Percentiles rank a stretch among this genome's conserved stretches.
These are phyloP conservation scores for Eimeria sp. DNA, from an alignment of 169 alveolate genomes.

Conservation along the genomic window DNA sequence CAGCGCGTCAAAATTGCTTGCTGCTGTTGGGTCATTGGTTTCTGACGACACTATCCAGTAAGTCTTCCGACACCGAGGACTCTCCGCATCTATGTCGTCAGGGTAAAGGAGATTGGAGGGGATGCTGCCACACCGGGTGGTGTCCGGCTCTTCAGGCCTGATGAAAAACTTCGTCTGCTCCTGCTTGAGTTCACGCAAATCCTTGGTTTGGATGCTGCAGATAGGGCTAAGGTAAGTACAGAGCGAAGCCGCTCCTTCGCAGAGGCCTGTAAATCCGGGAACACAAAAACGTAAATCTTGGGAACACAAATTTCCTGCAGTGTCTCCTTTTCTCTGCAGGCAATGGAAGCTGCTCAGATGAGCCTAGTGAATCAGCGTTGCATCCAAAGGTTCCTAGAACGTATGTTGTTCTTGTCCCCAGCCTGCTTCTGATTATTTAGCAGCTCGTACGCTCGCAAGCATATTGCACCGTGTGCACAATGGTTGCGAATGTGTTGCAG, in stretches of 20 bases:
- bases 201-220: slow-evolving; percentile 62
- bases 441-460: not conserved
- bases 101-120: not conserved
- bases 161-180: slow-evolving; percentile 82
- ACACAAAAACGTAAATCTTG: no score
- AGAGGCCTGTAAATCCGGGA: not conserved
- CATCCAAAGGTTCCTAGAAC: slow-evolving; percentile 52
- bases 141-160: slow-evolving; percentile 30
- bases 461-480: not conserved
- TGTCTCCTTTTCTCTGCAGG: slow-evolving; percentile 40
- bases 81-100: not conserved
- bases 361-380: slow-evolving; percentile 39
- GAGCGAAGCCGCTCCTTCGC: not conserved
- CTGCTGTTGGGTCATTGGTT: slow-evolving; percentile 61
- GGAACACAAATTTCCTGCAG: not conserved
- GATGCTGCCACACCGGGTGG: not conserved
- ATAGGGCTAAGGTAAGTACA: slow-evolving; percentile 57
- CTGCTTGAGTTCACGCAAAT: slow-evolving; percentile 74
- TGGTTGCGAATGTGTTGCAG: slow-evolving; percentile 13
- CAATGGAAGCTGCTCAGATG: slow-evolving; percentile 78
- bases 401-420: slow-evolving; percentile 12
- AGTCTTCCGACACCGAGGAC: not conserved
- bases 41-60: slow-evolving; percentile 54
- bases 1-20: slow-evolving; percentile 61
- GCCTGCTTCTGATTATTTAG: not conserved